Evolutionary conservation across 495 filamentous ascomycete genomes (phyloP).

Genomic region (Letharia columbiana): DNA sequence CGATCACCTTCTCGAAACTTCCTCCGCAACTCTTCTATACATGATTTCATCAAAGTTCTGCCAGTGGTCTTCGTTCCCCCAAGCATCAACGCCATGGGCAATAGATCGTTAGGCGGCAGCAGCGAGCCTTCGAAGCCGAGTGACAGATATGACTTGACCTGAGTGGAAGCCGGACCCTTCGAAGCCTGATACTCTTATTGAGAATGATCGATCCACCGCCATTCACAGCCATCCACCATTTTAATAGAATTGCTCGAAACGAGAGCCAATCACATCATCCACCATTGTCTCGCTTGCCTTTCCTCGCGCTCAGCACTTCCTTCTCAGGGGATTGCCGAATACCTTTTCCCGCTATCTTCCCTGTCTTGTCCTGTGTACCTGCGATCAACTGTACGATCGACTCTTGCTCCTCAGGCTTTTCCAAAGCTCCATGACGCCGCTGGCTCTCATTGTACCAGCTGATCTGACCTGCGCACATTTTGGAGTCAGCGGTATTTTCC

Average conservation of each 20-base stretch:
- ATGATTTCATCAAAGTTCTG: background rate
- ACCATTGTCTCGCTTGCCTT: slow-evolving; percentile 5
- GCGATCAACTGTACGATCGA: slow-evolving; percentile 9
- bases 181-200: background rate
- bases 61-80: background rate
- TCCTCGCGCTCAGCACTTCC: slow-evolving; percentile 15
- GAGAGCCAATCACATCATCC: background rate
- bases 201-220: background rate
- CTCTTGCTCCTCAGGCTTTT: slow-evolving; percentile 21
- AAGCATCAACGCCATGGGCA: background rate
- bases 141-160: background rate
- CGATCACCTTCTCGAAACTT: background rate
- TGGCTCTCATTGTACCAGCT: slow-evolving; percentile 34
- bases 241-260: background rate
- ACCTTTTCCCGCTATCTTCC: background rate
- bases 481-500: no score
- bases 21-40: background rate
- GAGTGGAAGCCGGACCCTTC: background rate
- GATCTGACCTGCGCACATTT: slow-evolving; percentile 10
- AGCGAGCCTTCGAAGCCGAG: background rate
- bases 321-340: slow-evolving; percentile 12
- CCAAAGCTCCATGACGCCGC: slow-evolving; percentile 36
- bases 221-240: background rate
- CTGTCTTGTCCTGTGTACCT: slow-evolving; percentile 4
- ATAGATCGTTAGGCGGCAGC: background rate